These are phyloP conservation scores for Aspergillus alliaceus DNA, from an alignment of 2,329 filamentous ascomycete genomes.

Conservation along the genomic window DNA sequence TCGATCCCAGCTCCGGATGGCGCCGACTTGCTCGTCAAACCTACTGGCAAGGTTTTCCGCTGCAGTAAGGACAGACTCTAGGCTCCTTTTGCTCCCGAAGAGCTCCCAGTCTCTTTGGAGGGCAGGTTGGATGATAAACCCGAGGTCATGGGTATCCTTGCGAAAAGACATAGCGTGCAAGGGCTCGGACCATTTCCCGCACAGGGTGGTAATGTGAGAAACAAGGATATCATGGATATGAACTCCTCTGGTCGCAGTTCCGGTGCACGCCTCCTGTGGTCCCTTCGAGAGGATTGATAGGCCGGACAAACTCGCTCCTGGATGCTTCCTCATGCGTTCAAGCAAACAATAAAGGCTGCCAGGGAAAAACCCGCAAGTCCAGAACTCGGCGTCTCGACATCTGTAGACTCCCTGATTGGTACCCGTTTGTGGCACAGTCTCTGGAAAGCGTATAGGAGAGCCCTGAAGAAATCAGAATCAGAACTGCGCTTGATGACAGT, in stretches of 20 bases:
- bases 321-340: neutral
- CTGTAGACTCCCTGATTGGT: neutral
- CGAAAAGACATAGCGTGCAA: constrained; percentile 27
- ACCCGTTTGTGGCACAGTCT: neutral
- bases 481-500: neutral
- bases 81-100: constrained; percentile 22
- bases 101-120: constrained; percentile 51
- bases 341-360: neutral
- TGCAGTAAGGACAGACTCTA: constrained; percentile 13
- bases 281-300: neutral
- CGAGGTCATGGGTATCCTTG: constrained; percentile 56
- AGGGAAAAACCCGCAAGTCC: neutral
- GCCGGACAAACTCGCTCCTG: neutral
- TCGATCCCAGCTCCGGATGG: constrained; percentile 36
- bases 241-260: neutral
- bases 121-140: constrained; percentile 54
- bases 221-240: neutral
- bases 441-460: neutral
- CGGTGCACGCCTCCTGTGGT: neutral
- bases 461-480: neutral
- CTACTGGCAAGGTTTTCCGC: constrained; percentile 32
- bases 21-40: constrained; percentile 37
- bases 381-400: neutral
- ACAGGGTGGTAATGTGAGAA: neutral
- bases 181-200: constrained; percentile 15